Evolutionary conservation across 2,329 filamentous ascomycete species (phyloP), one percentile per base, ranked within the genome.

Genomic region (Drechslerella coelobrocha): DNA sequence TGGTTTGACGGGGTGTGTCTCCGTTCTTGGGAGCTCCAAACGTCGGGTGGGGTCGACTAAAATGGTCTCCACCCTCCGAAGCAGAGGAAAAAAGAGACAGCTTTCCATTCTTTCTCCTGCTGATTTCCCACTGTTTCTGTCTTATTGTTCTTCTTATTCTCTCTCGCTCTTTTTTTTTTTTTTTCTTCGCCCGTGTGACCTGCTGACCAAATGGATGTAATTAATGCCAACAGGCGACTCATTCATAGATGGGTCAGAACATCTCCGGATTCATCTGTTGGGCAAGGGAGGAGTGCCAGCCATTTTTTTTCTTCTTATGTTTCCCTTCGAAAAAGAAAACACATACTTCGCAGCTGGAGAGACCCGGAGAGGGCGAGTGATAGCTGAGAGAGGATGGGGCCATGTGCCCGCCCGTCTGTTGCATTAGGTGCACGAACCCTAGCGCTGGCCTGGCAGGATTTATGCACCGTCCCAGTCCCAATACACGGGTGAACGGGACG

Each of bases 401-500:
- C 53, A 66, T 66, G 61, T 66, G 61, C 53, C 52, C 55, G 47
- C 41, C 54, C 23, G 23, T 41, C 63, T 47, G 39, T 55, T 31
- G 21, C 26, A 74, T 59, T 73, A 68, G 69, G 56, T 50, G 61
- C 48, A 59, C 37, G 39, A 47, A 52, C 31, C 27, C 53, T 60
- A 57, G 61, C 29, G 56, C 51, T 60, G 62, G 54, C 59, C 59
- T 68, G 62, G 62, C 62, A 68, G 62, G 59, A 54, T 54, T 54
- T 45, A 43, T 43, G 39, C 54, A 43, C 62, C 62, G 62, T 68
- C 62, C 62, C 62, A 68, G 62, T 68, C 62, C 62, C 62, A 68
- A 68, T 60, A 60, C 62, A 68, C 62, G 62, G 62, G 62, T 60
- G 62, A 68, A 68, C 62, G 62, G 62, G 62, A 68, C 62, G 62